Conservation (phyloP, 495 filamentous ascomycete species). For the Penicillium desertorum region DNA sequence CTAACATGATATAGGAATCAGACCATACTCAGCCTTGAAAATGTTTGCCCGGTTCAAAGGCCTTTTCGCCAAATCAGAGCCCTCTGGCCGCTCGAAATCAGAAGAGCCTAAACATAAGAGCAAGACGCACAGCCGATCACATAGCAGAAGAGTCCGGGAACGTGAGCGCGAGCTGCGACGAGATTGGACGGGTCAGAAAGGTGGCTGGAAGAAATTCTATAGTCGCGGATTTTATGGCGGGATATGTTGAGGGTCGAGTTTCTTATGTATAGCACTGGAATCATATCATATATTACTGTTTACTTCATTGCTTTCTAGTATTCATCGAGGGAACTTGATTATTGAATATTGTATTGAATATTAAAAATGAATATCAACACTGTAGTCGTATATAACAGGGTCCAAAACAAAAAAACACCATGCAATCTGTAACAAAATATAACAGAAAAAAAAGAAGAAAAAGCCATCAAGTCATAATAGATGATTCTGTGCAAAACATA, state of each 20-base stretch:
- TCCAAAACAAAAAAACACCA: constrained; percentile 6
- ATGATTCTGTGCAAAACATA: constrained; percentile 5
- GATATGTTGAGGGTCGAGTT: background rate
- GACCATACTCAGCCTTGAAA: background rate
- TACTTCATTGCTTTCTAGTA: background rate
- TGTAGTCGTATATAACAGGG: constrained; percentile 6
- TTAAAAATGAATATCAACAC: background rate
- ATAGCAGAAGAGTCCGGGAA: constrained; percentile 4
- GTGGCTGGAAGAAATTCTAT: constrained; percentile 3
- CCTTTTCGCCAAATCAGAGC: background rate
- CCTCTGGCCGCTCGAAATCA: background rate
- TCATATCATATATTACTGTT: background rate
- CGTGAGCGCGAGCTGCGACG: constrained; percentile 8
- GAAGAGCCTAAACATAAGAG: background rate
- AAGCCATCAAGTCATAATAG: constrained; percentile 12
- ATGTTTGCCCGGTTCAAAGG: background rate
- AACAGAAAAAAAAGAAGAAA: background rate
- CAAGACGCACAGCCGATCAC: background rate
- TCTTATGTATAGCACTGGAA: background rate
- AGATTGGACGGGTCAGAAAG: constrained; percentile 4
- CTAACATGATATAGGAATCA: no score
- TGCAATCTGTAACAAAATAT: constrained; percentile 2
- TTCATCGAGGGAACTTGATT: background rate
- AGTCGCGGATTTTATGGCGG: background rate
- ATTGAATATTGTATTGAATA: background rate